Base-by-base conservation (phyloP, 176 grass and related monocot genomes). In the Otatea glauca region DNA sequence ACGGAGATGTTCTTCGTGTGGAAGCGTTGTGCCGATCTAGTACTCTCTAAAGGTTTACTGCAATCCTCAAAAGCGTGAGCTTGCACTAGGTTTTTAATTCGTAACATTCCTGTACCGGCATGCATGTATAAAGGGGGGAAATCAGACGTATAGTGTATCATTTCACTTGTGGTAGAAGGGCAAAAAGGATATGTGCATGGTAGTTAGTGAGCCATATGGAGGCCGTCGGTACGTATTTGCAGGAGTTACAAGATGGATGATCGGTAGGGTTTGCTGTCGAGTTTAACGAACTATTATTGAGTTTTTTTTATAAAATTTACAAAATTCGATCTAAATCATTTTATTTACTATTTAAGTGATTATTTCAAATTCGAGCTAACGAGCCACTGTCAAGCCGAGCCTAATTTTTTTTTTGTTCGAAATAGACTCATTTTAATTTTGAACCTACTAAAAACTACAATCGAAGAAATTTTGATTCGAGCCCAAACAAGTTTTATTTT, bases 51-150 rank as follows among this genome's bases (percentile, higher is more conserved):
- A 65, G 42, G 71, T 17, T 68, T 50, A 10, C 9, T 21, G 47
- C 9, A 3, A 4, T 9, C 16, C 11, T 59, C 23, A 9, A 85
- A 85, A 69, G 64, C 38, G 56, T 60, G 64, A 85, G 74, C 73
- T n/a, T 55, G 72, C 23, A 44, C 37, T 69, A 24, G 18, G 63
- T 68, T 77, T 76, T 76, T 21, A 27, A 32, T 74, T 59, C 25
- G 0, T 35, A 17, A 17, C 35, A 56, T 43, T 76, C 49, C 16
- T 43, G 48, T 44, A n/a, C 35, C 16, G 15, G 27, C 25, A 39
- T 66, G 21, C 23, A 5, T 8, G 47, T 43, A 41, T 21, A 12
- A 67, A 51, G 54, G 43, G 18, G 12, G 2, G 41, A 56, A 13
- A 29, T 67, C 53, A 43, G 5, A 66, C 41, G 82, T 84, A 48